A percentile compares a stretch with the other conserved stretches of the same genome.
phyloP scores from a whole-genome alignment of 2,329 filamentous ascomycete genomes.

The Nannizziopsis arthrosporioides region DNA sequence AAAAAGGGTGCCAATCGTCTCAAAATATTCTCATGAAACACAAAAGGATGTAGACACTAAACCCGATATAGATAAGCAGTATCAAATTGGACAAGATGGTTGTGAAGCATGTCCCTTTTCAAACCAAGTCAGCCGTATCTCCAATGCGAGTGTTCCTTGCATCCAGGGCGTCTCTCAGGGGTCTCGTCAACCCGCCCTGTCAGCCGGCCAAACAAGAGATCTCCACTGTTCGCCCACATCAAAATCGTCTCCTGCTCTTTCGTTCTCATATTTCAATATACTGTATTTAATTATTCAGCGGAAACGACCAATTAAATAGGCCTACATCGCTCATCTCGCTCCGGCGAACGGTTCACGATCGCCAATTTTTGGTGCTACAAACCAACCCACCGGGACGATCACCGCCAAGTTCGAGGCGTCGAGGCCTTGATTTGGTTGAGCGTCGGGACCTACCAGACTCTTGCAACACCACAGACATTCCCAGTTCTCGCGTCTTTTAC shows the following conservation, averaged over 20 bases:
- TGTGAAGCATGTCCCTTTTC: neutral
- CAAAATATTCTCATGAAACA: slow-evolving; percentile 8
- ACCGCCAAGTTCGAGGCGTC: too few species aligned
- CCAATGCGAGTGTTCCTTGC: neutral
- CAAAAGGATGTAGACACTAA: slow-evolving; percentile 6
- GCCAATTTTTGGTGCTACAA: slow-evolving; percentile 4
- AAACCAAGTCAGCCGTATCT: slow-evolving; percentile 1
- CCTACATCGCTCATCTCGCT: neutral
- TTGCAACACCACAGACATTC: neutral
- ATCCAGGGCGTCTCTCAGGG: neutral
- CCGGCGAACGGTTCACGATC: slow-evolving; percentile 6
- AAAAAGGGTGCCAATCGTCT: slow-evolving; percentile 1
- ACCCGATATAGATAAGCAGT: neutral
- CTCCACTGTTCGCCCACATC: neutral
- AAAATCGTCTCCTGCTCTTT: neutral
- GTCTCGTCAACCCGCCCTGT: slow-evolving; percentile 1
- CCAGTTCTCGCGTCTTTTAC: too few species aligned
- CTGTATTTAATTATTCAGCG: neutral
- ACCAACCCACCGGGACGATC: slow-evolving; percentile 7
- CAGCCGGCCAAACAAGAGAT: slow-evolving; percentile 7
- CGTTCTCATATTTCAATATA: neutral
- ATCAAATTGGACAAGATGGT: slow-evolving; percentile 1
- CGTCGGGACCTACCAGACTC: too few species aligned
- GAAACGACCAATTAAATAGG: neutral
- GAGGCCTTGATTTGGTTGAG: too few species aligned